phyloP scores from a whole-genome alignment of 2,329 filamentous ascomycete genomes.

The Oidium heveae region DNA sequence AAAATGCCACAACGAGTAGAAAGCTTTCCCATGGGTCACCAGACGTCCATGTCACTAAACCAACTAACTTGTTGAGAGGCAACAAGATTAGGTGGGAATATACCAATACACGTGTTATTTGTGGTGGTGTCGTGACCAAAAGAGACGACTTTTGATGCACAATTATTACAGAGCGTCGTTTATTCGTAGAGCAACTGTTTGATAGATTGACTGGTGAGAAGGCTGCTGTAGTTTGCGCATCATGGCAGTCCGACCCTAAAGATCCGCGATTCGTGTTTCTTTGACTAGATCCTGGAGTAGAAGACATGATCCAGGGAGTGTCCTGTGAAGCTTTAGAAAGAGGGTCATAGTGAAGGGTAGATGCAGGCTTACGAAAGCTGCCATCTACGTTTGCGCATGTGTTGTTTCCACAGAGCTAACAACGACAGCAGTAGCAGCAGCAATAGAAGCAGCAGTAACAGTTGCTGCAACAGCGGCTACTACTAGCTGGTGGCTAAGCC shows the following conservation, averaged over 20 bases:
- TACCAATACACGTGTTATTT: constrained; percentile 78
- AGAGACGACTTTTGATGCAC: constrained; percentile 93
- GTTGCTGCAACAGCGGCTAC: no score
- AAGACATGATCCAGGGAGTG: constrained; percentile 16
- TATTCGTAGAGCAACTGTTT: constrained; percentile 32
- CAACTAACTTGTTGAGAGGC: constrained; percentile 63
- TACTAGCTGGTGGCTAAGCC: no score
- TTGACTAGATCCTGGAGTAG: constrained; percentile 9
- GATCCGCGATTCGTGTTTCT: constrained; percentile 10
- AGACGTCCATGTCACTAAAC: constrained; percentile 79
- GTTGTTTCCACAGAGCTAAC: constrained; percentile 10
- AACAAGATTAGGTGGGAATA: constrained; percentile 90
- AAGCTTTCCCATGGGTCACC: constrained; percentile 95
- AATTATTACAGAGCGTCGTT: constrained; percentile 70
- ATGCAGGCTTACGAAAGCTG: constrained; percentile 12
- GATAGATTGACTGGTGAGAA: constrained; percentile 71
- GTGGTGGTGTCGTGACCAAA: constrained; percentile 75
- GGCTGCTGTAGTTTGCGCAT: constrained; percentile 54
- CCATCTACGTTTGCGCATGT: constrained; percentile 15
- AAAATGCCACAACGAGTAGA: constrained; percentile 60
- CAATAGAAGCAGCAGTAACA: no score
- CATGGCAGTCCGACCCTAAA: constrained; percentile 7
- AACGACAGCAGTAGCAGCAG: not conserved
- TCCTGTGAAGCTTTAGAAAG: constrained; percentile 8
- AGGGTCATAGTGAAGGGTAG: not conserved